These are phyloP conservation scores for Amanita brunnescens DNA, from an alignment of 768 basidiomycete species.

Conservation along the genomic window DNA sequence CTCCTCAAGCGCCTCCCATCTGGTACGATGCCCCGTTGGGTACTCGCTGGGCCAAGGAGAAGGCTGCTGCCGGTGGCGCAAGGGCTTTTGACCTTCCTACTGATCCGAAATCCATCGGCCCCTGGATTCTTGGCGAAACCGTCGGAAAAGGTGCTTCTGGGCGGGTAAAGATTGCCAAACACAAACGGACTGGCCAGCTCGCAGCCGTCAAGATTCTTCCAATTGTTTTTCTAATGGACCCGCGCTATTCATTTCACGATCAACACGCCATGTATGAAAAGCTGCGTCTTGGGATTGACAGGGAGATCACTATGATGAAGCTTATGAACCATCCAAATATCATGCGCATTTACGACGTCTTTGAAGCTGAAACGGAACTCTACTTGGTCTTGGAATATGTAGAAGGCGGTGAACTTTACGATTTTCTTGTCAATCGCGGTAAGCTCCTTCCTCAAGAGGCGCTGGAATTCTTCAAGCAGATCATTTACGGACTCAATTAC, in stretches of 20 bases:
- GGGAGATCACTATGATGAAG: slow-evolving; percentile 99
- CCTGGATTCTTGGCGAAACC: slow-evolving; percentile 90
- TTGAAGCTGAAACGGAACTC: slow-evolving; percentile 84
- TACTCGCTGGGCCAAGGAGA: slow-evolving; percentile 85
- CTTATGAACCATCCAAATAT: slow-evolving; percentile 98
- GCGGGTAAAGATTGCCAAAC: slow-evolving; percentile 89
- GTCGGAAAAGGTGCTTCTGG: slow-evolving; percentile 92
- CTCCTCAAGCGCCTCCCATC: slow-evolving; percentile 65
- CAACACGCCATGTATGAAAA: slow-evolving; percentile 71
- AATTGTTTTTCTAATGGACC: slow-evolving; percentile 65
- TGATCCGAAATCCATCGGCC: slow-evolving; percentile 81
- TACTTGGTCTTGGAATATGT: slow-evolving; percentile 94
- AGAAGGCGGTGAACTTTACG: slow-evolving; percentile 93
- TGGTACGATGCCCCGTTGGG: slow-evolving; percentile 62
- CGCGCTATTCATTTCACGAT: slow-evolving; percentile 58
- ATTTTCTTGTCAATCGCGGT: slow-evolving; percentile 88
- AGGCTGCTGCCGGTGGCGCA: slow-evolving; percentile 66
- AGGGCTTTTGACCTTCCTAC: slow-evolving; percentile 73
- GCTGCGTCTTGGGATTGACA: slow-evolving; percentile 78
- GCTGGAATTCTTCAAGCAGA: slow-evolving; percentile 89
- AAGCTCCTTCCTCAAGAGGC: slow-evolving; percentile 76
- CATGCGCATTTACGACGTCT: slow-evolving; percentile 91
- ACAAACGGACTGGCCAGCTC: slow-evolving; percentile 77
- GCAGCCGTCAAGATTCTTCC: slow-evolving; percentile 96
- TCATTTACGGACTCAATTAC: slow-evolving; percentile 91